Percentiles rank a stretch among this genome's conserved stretches.
phyloP scores from a whole-genome alignment of 2,329 filamentous ascomycete genomes.

The Colletotrichum limetticola region DNA sequence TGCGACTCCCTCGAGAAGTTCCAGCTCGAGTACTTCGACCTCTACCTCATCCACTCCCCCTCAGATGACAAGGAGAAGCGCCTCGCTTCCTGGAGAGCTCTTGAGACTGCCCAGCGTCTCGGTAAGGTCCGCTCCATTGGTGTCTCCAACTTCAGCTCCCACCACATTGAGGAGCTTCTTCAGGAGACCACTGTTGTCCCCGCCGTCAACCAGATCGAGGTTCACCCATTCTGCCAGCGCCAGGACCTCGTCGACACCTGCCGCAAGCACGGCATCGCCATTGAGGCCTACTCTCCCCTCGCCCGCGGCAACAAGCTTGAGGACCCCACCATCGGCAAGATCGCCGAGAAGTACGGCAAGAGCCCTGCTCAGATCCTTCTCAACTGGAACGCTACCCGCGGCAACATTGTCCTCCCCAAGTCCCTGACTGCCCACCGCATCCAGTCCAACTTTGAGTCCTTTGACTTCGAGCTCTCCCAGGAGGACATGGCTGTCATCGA shows the following conservation, averaged over 20 bases:
- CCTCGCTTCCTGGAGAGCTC: conserved; percentile 55
- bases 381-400: conserved; percentile 66
- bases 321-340: conserved; percentile 63
- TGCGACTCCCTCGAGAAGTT: conserved; percentile 57
- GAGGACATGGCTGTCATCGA: conserved; percentile 58
- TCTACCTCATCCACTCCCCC: conserved; percentile 72
- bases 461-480: conserved; percentile 66
- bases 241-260: conserved; percentile 54
- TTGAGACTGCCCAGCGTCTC: conserved; percentile 35
- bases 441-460: conserved; percentile 72
- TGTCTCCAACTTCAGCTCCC: conserved; percentile 47
- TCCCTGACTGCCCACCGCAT: conserved; percentile 69
- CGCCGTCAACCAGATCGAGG: conserved; percentile 69
- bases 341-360: conserved; percentile 65
- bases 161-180: conserved; percentile 48
- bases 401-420: conserved; percentile 73
- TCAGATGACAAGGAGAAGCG: conserved; percentile 71
- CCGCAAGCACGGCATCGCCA: conserved; percentile 77
- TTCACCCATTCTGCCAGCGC: conserved; percentile 70
- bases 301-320: conserved; percentile 65
- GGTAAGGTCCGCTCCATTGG: conserved; percentile 61
- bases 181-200: conserved; percentile 57
- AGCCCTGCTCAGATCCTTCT: conserved; percentile 68
- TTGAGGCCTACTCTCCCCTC: conserved; percentile 43
- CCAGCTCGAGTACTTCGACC: conserved; percentile 60